Evolutionary conservation across 2,329 filamentous ascomycete genomes (phyloP), one percentile per base, ranked within the genome.

Genomic region (Emmonsiellopsis sp.): DNA sequence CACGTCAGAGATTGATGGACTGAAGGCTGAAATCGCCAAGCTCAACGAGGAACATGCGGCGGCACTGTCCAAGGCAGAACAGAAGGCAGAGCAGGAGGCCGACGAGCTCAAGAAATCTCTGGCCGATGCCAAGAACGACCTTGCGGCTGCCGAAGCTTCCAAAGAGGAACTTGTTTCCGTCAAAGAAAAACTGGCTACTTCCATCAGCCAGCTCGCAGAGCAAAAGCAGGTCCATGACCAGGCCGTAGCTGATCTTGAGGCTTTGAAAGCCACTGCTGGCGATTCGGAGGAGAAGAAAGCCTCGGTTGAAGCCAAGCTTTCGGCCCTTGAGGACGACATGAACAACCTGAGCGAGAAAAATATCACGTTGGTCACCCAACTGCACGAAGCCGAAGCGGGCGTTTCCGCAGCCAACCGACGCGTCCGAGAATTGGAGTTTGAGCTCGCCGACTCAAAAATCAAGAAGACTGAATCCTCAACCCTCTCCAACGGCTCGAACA

Each of bases 111-210:
- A 78, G 46, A 52, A 64, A 56, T 66, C 68, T 36, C 62, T 63
- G 53, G 57, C 66, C 52, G 59, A 62, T n/a, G 51, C 70, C 57
- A 53, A 61, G 63, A 55, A 69, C 62, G 83, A 85, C 55, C 76
- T 94, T 47, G 88, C 94, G 53, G 87, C 90, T 33, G 93, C 95
- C 67, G 93, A 94, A 79, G 79, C 74, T 55, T 73, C 78, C 56
- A 82, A 83, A 72, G 82, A 83, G 66, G 79, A 88, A 48, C 72
- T 86, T 51, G 85, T 85, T 71, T 75, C 75, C 11, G 77, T 85
- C 40, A 81, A 82, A 72, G 82, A 83, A 66, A 63, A 72, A 50
- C 63, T 70, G 8, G 58, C 63, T 27, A 60, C 63, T n/a, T 60
- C 63, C 14, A 63, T 66, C 33, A 65, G 68, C n/a, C 64, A 71